Evolutionary conservation across 1,284 basidiomycete genomes (phyloP).

Genomic region (Ceratobasidium sp.): DNA sequence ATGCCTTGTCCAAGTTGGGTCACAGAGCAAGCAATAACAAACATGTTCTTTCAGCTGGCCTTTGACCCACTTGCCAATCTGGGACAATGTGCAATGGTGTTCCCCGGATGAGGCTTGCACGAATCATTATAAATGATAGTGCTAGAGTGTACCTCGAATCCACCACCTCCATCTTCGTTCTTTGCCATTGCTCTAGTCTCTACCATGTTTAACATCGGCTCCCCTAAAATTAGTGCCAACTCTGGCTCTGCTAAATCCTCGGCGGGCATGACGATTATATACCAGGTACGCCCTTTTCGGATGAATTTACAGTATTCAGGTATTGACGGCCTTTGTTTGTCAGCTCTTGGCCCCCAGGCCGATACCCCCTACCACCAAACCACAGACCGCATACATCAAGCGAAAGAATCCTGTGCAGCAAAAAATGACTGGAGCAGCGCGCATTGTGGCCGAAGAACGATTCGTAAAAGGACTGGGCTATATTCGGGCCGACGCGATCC

Average conservation of each 20-base stretch:
- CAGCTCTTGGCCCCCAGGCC: constrained; percentile 12
- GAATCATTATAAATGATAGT: not conserved
- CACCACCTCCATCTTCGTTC: not conserved
- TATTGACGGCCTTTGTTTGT: not conserved
- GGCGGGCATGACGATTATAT: not conserved
- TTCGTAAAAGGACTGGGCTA: constrained; percentile 30
- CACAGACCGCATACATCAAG: not conserved
- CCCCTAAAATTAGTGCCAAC: not conserved
- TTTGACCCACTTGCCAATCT: not conserved
- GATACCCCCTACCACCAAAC: not conserved
- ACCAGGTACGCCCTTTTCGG: not conserved
- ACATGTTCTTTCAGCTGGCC: not conserved
- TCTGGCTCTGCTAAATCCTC: not conserved
- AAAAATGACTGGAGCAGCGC: not conserved
- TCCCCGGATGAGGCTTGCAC: not conserved
- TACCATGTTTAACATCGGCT: not conserved
- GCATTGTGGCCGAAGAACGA: constrained; percentile 1
- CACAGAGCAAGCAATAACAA: not conserved
- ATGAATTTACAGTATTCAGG: not conserved
- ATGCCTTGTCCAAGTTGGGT: not conserved
- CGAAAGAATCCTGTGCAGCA: not conserved
- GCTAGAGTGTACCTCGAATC: not conserved
- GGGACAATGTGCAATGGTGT: constrained; percentile 4
- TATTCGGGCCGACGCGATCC: constrained; percentile 19
- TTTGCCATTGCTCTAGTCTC: not conserved